Base-by-base conservation (phyloP, 805 yeast species). In the Lipomyces orientalis region DNA sequence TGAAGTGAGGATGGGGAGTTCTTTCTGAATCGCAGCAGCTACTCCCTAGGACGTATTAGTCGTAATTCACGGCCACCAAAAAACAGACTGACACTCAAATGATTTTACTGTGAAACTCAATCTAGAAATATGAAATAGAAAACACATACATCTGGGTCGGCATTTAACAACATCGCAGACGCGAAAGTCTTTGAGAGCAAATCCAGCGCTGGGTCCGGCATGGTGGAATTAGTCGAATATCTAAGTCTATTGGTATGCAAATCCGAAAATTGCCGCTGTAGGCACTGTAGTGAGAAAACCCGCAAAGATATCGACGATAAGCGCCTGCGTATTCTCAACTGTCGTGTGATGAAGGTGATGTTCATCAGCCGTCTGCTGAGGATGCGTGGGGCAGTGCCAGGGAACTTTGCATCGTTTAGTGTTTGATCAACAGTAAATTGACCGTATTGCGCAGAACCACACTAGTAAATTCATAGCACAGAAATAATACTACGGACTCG, bases 1-100 rank as follows among this genome's bases (percentile, higher is more conserved):
- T 64, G 84, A 86, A 29, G 73, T 61, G 60, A 78, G 74, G 60
- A 78, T 77, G 62, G 75, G 71, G 29, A 73, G 62, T 16, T 57
- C 51, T 16, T 54, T 31, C 54, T 57, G n/a, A n/a, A 69, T 55
- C 35, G 74, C 59, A 7, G 64, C 67, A n/a, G 63, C 62, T 4
- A 72, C 73, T 61, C 69, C 64, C 61, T 60, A 52, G 56, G 8
- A 34, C 5, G 14, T 55, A 16, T 43, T 43, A 12, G 2, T 43
- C 16, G 49, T n/a, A 43, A 43, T 22, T 25, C 31, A 22, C 29
- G 49, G 22, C 63, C 43, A 29, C n/a, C 58, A 29, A 33, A 39
- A 49, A 14, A 49, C 25, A 25, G 3, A 25, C 16, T 22, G 37
- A 35, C 29, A 22, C 10, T 58, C n/a, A n/a, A 19, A 14, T n/a